phyloP scores from a whole-genome alignment of 441 rosid genomes.

The Syzygium malaccense region DNA sequence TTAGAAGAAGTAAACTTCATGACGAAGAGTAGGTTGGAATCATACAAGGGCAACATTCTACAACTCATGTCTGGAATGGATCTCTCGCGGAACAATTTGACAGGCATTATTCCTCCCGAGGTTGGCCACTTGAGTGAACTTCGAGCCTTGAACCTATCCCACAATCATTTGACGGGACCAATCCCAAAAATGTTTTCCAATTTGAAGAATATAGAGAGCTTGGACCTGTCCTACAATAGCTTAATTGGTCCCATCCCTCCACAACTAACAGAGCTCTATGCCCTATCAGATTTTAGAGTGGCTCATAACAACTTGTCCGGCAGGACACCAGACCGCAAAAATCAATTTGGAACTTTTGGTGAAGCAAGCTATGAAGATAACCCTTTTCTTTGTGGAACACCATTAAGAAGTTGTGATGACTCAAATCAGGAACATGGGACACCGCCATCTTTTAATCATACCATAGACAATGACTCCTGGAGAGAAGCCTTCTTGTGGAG shows the following conservation, averaged over 20 bases:
- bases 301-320: neutral
- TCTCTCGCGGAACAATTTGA: neutral
- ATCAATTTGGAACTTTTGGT: neutral
- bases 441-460: neutral
- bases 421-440: rapidly evolving
- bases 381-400: neutral
- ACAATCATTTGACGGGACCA: neutral
- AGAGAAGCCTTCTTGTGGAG: neutral
- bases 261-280: neutral
- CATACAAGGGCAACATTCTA: neutral
- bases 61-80: neutral
- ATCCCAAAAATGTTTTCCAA: neutral
- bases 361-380: neutral
- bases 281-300: neutral
- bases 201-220: neutral
- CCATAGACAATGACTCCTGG: rapidly evolving
- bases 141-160: neutral
- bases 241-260: neutral
- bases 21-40: neutral
- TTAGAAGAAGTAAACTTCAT: neutral
- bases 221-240: neutral
- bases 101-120: neutral
- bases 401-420: neutral
- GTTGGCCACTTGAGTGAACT: neutral
- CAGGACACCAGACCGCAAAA: neutral